A percentile compares a stretch with the other conserved stretches of the same genome.
These are phyloP conservation scores for Elaeagnus macrophylla DNA, from an alignment of 306 rosid species.

Conservation along the genomic window DNA sequence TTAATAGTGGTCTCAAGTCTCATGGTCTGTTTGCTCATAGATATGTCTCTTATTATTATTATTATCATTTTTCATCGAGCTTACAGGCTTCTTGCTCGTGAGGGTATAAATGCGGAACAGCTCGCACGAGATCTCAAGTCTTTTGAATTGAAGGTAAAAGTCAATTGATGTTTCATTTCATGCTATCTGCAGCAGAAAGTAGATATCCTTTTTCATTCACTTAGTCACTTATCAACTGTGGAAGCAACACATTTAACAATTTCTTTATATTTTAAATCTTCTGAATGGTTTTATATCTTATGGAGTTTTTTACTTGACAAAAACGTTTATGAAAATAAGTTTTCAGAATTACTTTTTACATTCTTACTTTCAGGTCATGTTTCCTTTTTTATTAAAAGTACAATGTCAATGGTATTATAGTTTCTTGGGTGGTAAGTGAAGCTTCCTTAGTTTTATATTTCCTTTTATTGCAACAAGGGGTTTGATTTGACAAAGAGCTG, in stretches of 20 bases:
- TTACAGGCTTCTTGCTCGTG: constrained; percentile 90
- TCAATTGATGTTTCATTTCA: constrained; percentile 5
- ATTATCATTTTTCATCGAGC: constrained; percentile 6
- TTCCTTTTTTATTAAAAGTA: not conserved
- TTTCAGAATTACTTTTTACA: not conserved
- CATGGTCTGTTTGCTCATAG: not conserved
- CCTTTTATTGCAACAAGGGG: too few relatives aligned
- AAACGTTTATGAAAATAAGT: not conserved
- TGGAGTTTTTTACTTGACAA: not conserved
- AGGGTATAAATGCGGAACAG: constrained; percentile 98
- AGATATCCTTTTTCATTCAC: too few relatives aligned
- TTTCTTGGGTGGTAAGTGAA: not conserved
- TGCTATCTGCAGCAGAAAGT: not conserved
- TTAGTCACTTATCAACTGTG: not conserved
- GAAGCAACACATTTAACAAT: not conserved
- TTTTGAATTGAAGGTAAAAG: constrained; percentile 77
- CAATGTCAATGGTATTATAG: not conserved
- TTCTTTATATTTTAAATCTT: not conserved
- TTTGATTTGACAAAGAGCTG: too few relatives aligned
- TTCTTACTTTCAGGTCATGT: not conserved
- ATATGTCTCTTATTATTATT: not conserved
- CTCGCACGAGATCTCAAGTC: constrained; percentile 97
- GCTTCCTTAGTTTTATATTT: not conserved
- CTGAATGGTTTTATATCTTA: not conserved
- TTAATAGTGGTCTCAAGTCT: too few relatives aligned